Evolutionary conservation across 495 filamentous ascomycete genomes (phyloP).

Genomic region (Talaromyces thailandensis): DNA sequence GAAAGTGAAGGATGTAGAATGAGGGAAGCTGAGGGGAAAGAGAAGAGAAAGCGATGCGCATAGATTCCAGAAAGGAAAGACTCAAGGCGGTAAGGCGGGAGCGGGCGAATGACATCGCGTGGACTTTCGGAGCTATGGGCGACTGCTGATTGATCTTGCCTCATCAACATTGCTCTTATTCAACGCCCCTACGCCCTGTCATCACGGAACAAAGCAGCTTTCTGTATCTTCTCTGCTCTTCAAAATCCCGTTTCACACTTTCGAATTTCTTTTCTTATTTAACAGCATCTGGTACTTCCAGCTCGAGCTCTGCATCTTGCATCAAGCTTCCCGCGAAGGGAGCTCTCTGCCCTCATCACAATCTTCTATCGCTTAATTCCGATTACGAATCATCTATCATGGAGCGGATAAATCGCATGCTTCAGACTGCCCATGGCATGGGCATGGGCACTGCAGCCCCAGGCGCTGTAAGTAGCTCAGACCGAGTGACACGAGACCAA

Average conservation of each 20-base stretch:
- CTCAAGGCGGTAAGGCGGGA: constrained; percentile 5
- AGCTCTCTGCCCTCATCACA: constrained; percentile 19
- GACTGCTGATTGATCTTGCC: constrained; percentile 1
- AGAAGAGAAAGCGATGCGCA: not conserved
- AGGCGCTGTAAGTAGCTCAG: constrained; percentile 58
- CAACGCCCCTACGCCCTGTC: not conserved
- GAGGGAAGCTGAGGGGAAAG: not conserved
- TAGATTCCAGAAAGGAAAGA: not conserved
- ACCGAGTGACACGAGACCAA: not conserved
- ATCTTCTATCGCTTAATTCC: constrained; percentile 9
- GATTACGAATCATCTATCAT: constrained; percentile 35
- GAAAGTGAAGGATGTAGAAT: not conserved
- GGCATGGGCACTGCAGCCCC: constrained; percentile 59
- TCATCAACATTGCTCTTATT: not conserved
- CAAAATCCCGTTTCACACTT: not conserved
- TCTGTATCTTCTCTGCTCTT: not conserved
- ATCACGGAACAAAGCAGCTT: not conserved
- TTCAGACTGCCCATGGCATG: constrained; percentile 72
- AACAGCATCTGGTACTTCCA: not conserved
- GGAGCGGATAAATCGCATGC: constrained; percentile 81
- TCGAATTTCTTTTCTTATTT: not conserved
- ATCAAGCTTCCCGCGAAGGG: constrained; percentile 30
- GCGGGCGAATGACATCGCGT: constrained; percentile 1
- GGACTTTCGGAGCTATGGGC: not conserved
- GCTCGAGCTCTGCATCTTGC: constrained; percentile 3